A percentile compares a stretch with the other conserved stretches of the same genome.
These are phyloP conservation scores for Candida taoyuanica DNA, from an alignment of 805 yeast species.

Conservation along the genomic window DNA sequence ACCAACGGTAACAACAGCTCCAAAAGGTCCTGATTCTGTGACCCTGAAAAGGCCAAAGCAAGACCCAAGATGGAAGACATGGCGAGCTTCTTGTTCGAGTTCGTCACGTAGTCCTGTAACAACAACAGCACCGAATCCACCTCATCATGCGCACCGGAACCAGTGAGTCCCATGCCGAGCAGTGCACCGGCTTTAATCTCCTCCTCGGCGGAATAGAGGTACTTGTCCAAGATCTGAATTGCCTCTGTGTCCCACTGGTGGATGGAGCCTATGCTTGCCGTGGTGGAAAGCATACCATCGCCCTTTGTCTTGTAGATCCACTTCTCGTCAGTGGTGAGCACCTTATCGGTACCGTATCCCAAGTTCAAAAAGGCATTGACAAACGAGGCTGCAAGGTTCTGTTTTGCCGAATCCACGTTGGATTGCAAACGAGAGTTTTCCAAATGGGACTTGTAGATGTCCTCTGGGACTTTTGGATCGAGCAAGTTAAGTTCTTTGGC, in stretches of 20 bases:
- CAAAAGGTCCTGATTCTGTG: constrained; percentile 78
- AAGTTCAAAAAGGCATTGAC: constrained; percentile 88
- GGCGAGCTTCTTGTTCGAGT: constrained; percentile 57
- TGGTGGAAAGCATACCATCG: constrained; percentile 84
- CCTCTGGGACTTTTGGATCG: constrained; percentile 92
- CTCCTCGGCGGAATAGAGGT: constrained; percentile 76
- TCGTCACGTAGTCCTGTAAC: constrained; percentile 75
- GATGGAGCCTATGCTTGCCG: constrained; percentile 87
- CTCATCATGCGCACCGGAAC: constrained; percentile 92
- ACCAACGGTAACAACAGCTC: constrained; percentile 77
- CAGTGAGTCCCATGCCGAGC: constrained; percentile 89
- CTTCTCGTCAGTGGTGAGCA: constrained; percentile 69
- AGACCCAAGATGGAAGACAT: constrained; percentile 85
- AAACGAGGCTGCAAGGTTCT: constrained; percentile 90
- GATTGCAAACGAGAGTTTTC: constrained; percentile 64
- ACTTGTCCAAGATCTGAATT: constrained; percentile 83
- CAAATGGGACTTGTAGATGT: constrained; percentile 84
- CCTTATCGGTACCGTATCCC: constrained; percentile 85
- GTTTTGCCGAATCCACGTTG: constrained; percentile 84
- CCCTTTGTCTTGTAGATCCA: constrained; percentile 95
- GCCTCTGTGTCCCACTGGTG: constrained; percentile 94
- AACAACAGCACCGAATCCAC: constrained; percentile 88
- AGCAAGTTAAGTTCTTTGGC: constrained; percentile 83
- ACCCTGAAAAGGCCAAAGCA: constrained; percentile 94
- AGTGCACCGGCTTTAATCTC: constrained; percentile 95